Conservation (phyloP, 805 yeast genomes). For the Vanderwaltozyma yarrowii region DNA sequence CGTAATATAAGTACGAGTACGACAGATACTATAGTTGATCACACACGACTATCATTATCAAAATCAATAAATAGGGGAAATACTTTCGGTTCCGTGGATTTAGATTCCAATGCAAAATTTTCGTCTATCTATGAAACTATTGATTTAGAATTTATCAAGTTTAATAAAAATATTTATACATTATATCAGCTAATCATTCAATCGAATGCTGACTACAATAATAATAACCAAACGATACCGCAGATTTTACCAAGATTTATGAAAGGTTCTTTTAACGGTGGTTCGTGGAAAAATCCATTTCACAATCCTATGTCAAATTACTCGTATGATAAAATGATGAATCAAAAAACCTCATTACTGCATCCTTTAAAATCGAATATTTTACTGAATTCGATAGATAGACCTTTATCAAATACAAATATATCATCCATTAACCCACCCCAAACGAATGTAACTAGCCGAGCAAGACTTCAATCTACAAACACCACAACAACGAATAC, state of each 20-base stretch:
- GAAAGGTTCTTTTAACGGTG: constrained; percentile 58
- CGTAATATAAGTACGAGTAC: constrained; percentile 14
- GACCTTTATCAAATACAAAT: not conserved
- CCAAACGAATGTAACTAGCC: not conserved
- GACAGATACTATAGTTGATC: constrained; percentile 7
- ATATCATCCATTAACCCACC: not conserved
- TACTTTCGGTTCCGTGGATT: not conserved
- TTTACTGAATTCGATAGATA: not conserved
- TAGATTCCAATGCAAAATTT: not conserved
- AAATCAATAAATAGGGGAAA: no score
- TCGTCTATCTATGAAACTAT: not conserved
- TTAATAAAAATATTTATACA: constrained; percentile 21
- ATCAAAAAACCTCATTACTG: not conserved
- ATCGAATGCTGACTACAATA: not conserved
- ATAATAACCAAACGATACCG: constrained; percentile 32
- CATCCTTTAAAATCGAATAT: not conserved
- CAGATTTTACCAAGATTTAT: constrained; percentile 63
- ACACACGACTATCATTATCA: no score
- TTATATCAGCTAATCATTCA: constrained; percentile 17
- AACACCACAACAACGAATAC: not conserved
- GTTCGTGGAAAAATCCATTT: constrained; percentile 60
- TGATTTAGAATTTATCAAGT: constrained; percentile 21
- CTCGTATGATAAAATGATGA: not conserved
- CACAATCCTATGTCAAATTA: not conserved
- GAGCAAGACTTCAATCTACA: not conserved